These are phyloP conservation scores for Salix caprea DNA, from an alignment of 345 rosid genomes.

Conservation along the genomic window DNA sequence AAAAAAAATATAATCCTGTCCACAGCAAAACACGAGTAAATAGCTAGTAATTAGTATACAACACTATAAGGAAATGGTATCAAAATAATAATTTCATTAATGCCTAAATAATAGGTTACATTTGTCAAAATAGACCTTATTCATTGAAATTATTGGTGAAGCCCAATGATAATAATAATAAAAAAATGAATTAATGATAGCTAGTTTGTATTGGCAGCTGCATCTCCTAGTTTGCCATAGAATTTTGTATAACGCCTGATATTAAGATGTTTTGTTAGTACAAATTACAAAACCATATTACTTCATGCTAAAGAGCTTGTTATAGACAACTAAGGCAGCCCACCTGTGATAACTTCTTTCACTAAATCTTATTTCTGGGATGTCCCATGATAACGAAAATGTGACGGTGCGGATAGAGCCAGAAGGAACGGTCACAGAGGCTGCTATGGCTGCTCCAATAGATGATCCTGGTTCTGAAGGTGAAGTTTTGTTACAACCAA, in stretches of 20 bases:
- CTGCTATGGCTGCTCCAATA: slow-evolving; percentile 88
- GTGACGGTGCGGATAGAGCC: slow-evolving; percentile 48
- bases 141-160: too few species aligned
- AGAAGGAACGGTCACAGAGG: slow-evolving; percentile 54
- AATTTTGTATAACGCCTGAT: slow-evolving; percentile 81
- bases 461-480: slow-evolving; percentile 72
- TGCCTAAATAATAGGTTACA: too few species aligned
- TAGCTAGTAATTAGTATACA: too few species aligned
- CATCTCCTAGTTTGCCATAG: slow-evolving; percentile 66
- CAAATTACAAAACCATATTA: neutral
- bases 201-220: slow-evolving; percentile 45
- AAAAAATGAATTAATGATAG: too few species aligned
- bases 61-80: too few species aligned
- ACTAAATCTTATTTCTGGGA: slow-evolving; percentile 71
- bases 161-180: too few species aligned
- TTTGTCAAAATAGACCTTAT: too few species aligned
- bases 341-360: slow-evolving; percentile 74
- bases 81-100: too few species aligned
- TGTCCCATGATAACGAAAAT: slow-evolving; percentile 93
- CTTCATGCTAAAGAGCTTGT: neutral
- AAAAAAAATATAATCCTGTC: too few species aligned
- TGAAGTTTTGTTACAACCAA: slow-evolving; percentile 17
- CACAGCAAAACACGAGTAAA: too few species aligned
- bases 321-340: neutral
- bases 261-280: neutral